Conservation (phyloP, 768 basidiomycete species). For the Macrolepiota albuminosa region DNA sequence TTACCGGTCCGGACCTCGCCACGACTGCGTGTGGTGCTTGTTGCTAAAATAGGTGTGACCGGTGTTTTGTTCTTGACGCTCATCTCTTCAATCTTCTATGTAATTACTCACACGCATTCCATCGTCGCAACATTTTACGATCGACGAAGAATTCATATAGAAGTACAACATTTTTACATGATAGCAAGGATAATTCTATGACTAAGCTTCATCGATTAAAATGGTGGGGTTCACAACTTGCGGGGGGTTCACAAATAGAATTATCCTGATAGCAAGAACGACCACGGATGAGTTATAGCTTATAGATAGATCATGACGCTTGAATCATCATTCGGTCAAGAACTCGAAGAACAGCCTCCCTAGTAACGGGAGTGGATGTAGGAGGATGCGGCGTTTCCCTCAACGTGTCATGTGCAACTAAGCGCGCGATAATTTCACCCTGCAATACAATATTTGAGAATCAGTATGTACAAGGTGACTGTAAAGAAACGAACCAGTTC, state of each 20-base stretch:
- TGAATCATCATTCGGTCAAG: slow-evolving; percentile 37
- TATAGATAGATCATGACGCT: neutral
- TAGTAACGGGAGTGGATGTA: slow-evolving; percentile 21
- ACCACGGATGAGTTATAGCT: neutral
- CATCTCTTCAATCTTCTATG: too few relatives aligned
- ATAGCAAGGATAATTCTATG: neutral
- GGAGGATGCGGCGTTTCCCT: slow-evolving; percentile 14
- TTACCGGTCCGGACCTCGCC: neutral
- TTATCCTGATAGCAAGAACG: neutral
- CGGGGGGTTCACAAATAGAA: too few relatives aligned
- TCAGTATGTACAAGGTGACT: neutral
- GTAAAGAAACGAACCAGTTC: slow-evolving; percentile 56
- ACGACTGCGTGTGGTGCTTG: too few relatives aligned
- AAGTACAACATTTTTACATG: neutral
- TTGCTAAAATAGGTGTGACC: too few relatives aligned
- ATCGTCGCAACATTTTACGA: neutral
- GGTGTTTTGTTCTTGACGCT: too few relatives aligned
- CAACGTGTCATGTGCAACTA: slow-evolving; percentile 61
- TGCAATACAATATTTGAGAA: slow-evolving; percentile 20
- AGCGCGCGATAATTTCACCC: slow-evolving; percentile 81
- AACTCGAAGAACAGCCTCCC: slow-evolving; percentile 34
- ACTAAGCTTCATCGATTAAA: too few relatives aligned
- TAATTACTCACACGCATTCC: neutral
- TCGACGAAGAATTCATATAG: neutral
- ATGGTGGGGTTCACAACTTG: too few relatives aligned